Base-by-base conservation (phyloP, 257 asterid genomes). In the Asclepias syriaca region DNA sequence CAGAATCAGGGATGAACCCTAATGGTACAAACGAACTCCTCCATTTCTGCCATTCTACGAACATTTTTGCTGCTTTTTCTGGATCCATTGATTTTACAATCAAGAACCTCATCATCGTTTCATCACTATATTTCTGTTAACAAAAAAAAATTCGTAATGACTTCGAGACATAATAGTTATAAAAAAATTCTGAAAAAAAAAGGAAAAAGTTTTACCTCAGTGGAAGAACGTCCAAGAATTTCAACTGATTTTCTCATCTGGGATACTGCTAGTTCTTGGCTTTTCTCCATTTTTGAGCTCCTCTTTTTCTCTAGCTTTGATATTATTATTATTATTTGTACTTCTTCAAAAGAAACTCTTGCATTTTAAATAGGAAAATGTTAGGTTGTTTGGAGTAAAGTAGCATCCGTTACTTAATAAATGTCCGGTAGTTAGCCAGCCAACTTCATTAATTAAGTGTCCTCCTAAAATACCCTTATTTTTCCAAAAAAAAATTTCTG, bases 1-100 rank as follows among this genome's bases (percentile, higher is more conserved):
- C 81, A 29, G 93, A 80, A 1, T 87, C 90, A 69, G 92, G 84
- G 60, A 92, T 87, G 69, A 65, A 51, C 10, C 82, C 77, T 18
- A 74, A 81, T 4, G 98, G 97, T 73, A 93, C 98, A 65, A 85
- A 86, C 1, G 81, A 73, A 76, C 82, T 66, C 86, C 97, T 87
- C 97, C 98, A 93, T 73, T 87, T 82, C 40, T 68, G 75, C 98
- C 97, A 90, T 77, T 93, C 84, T 67, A 84, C 85, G 63, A 90
- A 85, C 97, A 90, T 87, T 65, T 89, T 90, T 24, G 97, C 86
- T 69, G 97, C 96, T 77, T 90, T 93, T 6, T 81, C 87, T 51
- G 59, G 8, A 83, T 92, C 91, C 81, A 85, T 83, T 66, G 97
- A 90, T 77, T 96, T 90, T 46, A 97, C 98, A 58, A 90, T 87